Percentiles rank a stretch among this genome's conserved stretches.
These are phyloP conservation scores for Cucumis cinereus DNA, from an alignment of 306 rosid species.

Conservation along the genomic window DNA sequence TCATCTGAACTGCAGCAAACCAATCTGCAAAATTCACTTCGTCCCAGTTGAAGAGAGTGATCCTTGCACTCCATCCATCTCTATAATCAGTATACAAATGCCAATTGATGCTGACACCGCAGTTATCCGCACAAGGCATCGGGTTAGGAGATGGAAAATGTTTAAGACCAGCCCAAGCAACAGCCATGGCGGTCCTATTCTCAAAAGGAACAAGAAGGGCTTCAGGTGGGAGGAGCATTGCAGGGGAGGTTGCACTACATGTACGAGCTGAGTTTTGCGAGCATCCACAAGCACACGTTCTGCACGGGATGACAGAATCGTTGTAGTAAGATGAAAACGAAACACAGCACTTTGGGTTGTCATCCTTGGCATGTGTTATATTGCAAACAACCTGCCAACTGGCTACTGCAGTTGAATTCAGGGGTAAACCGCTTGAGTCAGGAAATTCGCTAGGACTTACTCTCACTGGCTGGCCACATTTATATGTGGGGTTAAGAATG, in stretches of 20 bases:
- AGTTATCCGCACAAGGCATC: conserved; percentile 76
- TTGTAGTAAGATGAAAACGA: conserved; percentile 87
- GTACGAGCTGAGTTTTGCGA: conserved; percentile 32
- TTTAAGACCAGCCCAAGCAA: conserved; percentile 64
- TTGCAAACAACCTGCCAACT: conserved; percentile 99
- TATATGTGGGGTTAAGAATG: conserved; percentile 59
- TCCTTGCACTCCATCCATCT: conserved; percentile 83
- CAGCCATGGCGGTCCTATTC: conserved; percentile 51
- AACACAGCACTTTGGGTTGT: conserved; percentile 69
- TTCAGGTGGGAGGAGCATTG: conserved; percentile 80
- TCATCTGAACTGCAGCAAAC: conserved; percentile 86
- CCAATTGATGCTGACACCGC: conserved; percentile 93
- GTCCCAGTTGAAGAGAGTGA: conserved; percentile 90
- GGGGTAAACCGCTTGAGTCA: conserved; percentile 45
- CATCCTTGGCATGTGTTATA: conserved; percentile 41
- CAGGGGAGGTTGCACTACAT: conserved; percentile 54
- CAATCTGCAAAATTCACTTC: conserved; percentile 66
- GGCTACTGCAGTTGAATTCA: conserved; percentile 57
- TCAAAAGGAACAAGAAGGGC: conserved; percentile 86
- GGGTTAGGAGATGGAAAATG: conserved; percentile 51
- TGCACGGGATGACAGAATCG: conserved; percentile 86
- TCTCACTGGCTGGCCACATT: conserved; percentile 66
- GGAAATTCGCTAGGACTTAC: conserved; percentile 72
- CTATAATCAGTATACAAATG: conserved; percentile 60
- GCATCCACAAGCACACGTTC: conserved; percentile 97